Base-by-base conservation (phyloP, 2,329 filamentous ascomycete species). In the Fusarium fracticaudum region DNA sequence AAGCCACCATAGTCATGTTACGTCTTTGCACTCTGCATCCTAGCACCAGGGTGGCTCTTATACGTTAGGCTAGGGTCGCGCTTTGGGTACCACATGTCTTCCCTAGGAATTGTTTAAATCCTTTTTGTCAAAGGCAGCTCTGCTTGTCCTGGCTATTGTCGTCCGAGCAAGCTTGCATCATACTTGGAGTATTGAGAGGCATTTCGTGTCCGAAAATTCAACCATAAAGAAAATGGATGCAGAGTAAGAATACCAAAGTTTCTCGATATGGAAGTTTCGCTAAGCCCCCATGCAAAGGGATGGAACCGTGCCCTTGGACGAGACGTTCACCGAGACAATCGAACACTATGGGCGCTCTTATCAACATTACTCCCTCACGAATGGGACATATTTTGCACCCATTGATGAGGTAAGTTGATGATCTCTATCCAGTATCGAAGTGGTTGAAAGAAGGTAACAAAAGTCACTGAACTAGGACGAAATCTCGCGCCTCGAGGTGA, bases 381-480 rank as follows among this genome's bases (percentile, higher is more conserved):
- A 92, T 74, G 85, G 85, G 41, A 87, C 90, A 71, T 93, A 93
- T 79, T 91, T 93, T 76, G 89, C 86, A 51, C 93, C 93, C 14
- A 85, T 93, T 65, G 93, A 94, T 79, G 91, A 94, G 86, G 93
- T 93, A 85, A 76, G 83, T 37, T 38, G 64, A 41, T 35, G 26
- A 38, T 47, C 26, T 14, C 44, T n/a, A 31, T 57, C 44, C 38
- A 40, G n/a, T 43, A 51, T n/a, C 60, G 40, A 54, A 60, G 53
- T 35, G 18, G 33, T 70, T 57, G 33, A 60, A 31, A 31, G 60
- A 58, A 58, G 38, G 47, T 77, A 66, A 75, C 71, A 48, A n/a
- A 14, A 53, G n/a, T 35, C 33, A 54, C 48, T 41, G 22, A n/a
- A n/a, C 18, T 65, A 94, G 92, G 89, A 91, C 77, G 93, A 95